These are phyloP conservation scores for Paraurostyla sp. DNA, from an alignment of 73 alveolate genomes.

Conservation along the genomic window DNA sequence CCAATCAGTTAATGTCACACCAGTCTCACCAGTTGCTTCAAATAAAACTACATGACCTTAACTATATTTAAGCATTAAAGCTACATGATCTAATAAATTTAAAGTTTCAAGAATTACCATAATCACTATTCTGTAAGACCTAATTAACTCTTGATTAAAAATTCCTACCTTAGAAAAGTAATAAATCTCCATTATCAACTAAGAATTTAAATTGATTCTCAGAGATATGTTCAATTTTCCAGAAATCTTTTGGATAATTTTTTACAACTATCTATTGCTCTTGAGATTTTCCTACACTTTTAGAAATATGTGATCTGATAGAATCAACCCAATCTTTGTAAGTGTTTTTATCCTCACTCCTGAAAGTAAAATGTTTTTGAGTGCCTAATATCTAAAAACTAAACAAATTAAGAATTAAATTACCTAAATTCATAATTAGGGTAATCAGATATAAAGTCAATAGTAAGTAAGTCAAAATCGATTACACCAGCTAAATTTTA, in stretches of 20 bases:
- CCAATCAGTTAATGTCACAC: constrained; percentile 57
- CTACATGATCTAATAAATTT: constrained; percentile 48
- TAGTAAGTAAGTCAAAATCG: constrained; percentile 19
- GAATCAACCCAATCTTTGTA: constrained; percentile 1
- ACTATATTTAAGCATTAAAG: constrained; percentile 28
- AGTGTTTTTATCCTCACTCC: not conserved
- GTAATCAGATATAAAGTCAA: not conserved
- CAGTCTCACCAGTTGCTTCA: constrained; percentile 59
- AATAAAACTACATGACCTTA: constrained; percentile 48
- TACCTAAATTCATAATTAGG: not conserved
- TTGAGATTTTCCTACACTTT: constrained; percentile 6
- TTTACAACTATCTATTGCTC: not conserved
- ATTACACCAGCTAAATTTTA: constrained; percentile 1
- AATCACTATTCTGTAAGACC: constrained; percentile 4
- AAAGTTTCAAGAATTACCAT: constrained; percentile 2
- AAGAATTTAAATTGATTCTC: constrained; percentile 8
- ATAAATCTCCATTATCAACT: constrained; percentile 43
- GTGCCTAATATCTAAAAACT: constrained; percentile 4
- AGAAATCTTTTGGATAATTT: not conserved
- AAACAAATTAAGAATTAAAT: not conserved
- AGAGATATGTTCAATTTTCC: constrained; percentile 17
- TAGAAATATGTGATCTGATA: not conserved
- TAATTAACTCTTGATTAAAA: constrained; percentile 25
- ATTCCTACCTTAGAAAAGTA: constrained; percentile 33
- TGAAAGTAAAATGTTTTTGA: not conserved